Base-by-base conservation (phyloP, 139 green algal species). In the Volvox africanus region DNA sequence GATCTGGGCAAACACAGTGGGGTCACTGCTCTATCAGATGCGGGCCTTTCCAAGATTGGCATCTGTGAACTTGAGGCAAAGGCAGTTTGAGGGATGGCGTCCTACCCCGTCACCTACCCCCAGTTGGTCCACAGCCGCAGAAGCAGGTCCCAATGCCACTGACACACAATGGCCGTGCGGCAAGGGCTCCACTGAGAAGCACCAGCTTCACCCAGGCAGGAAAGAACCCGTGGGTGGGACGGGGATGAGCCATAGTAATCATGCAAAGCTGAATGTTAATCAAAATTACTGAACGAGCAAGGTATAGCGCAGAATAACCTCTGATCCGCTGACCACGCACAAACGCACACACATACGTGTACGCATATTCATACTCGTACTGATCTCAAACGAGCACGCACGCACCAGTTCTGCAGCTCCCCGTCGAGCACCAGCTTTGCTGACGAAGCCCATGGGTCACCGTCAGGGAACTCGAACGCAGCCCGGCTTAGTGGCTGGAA, bases 401-500 rank as follows among this genome's bases (percentile, higher is more conserved):
- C 65, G 65, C 11, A 91, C 88, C 37, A n/a, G 67, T 9, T 2
- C 20, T 91, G 65, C n/a, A 11, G 11, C n/a, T 19, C 20, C 1
- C 88, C 88, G 67, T 91, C 88, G 1, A 91, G 88, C 24, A n/a
- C 1, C 28, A 87, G 44, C 9, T 62, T 1, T 14, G 79, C 88
- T 0, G 35, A 26, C 36, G 26, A 1, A 61, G 28, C 78, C 35
- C 62, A 82, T 24, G 36, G 21, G 37, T 87, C 65, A 22, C 12
- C 24, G 0, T 0, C 61, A 14, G 61, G 33, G 22, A 93, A 91
- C 0, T 28, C 21, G 65, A 95, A 95, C 22, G 55, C 80, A 0
- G 93, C 93, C 1, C 93, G 84, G 71, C 84, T 92, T 2, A 95
- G 85, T 19, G 91, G 91, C 65, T 84, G 50, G 65, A 95, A 95